Evolutionary conservation across 1,284 basidiomycete species (phyloP), one percentile per base, ranked within the genome.

Genomic region (Irpex lacteus): DNA sequence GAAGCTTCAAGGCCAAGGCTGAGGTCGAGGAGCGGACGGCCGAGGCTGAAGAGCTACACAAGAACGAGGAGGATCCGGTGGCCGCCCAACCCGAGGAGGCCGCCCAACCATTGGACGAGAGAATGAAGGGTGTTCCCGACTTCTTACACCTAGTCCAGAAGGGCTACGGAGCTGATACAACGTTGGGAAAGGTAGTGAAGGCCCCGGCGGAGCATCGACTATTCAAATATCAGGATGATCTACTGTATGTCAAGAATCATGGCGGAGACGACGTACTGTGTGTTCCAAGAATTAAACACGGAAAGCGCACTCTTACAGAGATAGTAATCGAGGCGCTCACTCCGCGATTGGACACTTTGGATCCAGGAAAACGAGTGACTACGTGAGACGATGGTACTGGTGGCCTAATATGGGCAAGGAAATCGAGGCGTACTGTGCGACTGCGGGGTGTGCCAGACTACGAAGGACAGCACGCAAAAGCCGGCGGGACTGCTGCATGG

Each of bases 341-440:
- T 70, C 71, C 0, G 59, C 75, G 0, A 65, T 77, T 0, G 74
- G 71, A 0, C 75, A 77, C 59, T 63, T 76, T 8, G 72, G 74
- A 0, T n/a, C 60, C 8, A 54, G 60, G 13, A 77, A 75, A 58
- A 76, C 75, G 0, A 19, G 67, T 1, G 58, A 61, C 5, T 76
- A 75, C 60, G 54, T 77, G 5, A 65, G 70, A 1, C 64, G 67
- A 40, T 62, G 73, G 34, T 69, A 73, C 11, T 77, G 73, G 75
- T 76, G 75, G 75, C 70, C 70, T 44, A 50, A 57, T 3, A 70
- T 76, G 63, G 65, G 63, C 0, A 9, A n/a, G 0, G 71, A 76
- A 38, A 65, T 73, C 18, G 50, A 61, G 2, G 62, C 54, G 2
- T 77, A 63, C 60, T 76, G 75, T 59, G 37, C 64, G 6, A 63